Evolutionary conservation across 192 early-diverging fungal species (phyloP), one percentile per base, ranked within the genome.

Genomic region (Chytriomyces confervae): DNA sequence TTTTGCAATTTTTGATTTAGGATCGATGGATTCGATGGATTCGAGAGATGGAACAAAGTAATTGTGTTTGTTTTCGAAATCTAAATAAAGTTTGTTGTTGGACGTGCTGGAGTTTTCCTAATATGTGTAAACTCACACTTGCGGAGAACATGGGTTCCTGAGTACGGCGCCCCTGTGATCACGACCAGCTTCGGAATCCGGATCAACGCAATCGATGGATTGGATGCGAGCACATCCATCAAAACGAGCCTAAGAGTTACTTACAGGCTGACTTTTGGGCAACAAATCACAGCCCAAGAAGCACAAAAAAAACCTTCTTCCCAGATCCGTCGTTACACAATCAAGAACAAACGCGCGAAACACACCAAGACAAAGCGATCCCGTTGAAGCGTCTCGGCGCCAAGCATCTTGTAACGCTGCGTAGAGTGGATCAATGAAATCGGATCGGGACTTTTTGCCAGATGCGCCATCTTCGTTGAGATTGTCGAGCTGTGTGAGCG

Each of bases 381-480:
- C 57, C n/a, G 20, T 71, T 71, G 69, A 23, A 63, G 48, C 47
- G 1, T 6, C 18, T 9, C 27, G 8, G 0, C 8, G 13, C 74
- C 74, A 76, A 18, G 74, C 74, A 47, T 76, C 74, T 11, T 51
- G n/a, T 3, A 76, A 45, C n/a, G 48, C 62, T 27, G 74, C 62
- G 13, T 43, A 11, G 18, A 76, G 13, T 13, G n/a, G 23, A 51
- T 29, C 16, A 10, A 13, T 48, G 66, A 76, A 76, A 29, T 76
- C 74, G 10, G 46, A 24, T 8, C 50, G n/a, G 44, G 20, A 10
- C 9, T 45, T 49, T 18, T 11, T 1, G 20, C 53, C 53, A 18
- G 53, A 11, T 10, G 16, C 8, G 44, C n/a, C 23, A 23, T 76
- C 64, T 13, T 18, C n/a, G 45, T 46, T 51, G 62, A 76, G 10